Percentiles rank a stretch among this genome's conserved stretches.
These are phyloP conservation scores for Pezicula radicicola DNA, from an alignment of 2,329 filamentous ascomycete genomes.

Conservation along the genomic window DNA sequence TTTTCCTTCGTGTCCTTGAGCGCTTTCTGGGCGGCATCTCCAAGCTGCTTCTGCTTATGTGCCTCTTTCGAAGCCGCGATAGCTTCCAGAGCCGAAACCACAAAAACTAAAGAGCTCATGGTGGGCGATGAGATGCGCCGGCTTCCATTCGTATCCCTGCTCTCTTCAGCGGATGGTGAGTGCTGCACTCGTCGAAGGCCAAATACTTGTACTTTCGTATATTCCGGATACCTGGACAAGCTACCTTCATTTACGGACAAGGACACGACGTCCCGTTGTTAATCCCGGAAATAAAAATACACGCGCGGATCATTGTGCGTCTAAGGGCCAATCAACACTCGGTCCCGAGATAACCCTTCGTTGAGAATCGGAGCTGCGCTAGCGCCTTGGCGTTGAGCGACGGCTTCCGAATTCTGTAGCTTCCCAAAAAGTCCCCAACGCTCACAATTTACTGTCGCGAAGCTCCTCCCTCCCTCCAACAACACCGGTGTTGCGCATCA, in stretches of 20 bases:
- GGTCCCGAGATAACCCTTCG: too few relatives aligned
- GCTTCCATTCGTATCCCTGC: conserved; percentile 21
- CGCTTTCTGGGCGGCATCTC: conserved; percentile 77
- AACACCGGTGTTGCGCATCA: conserved; percentile 17
- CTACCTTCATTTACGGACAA: too few relatives aligned
- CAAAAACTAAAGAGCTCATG: conserved; percentile 93
- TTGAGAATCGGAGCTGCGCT: too few relatives aligned
- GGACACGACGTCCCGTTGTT: too few relatives aligned
- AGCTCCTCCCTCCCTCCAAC: conserved; percentile 7
- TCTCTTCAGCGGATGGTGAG: conserved; percentile 23
- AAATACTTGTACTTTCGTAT: background rate
- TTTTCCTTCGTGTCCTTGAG: conserved; percentile 82
- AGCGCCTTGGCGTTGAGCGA: too few relatives aligned
- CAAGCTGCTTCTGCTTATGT: conserved; percentile 78
- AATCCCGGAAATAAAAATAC: too few relatives aligned
- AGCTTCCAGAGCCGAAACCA: conserved; percentile 87
- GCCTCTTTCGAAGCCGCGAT: conserved; percentile 92
- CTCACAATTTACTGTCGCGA: conserved; percentile 10
- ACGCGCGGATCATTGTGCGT: too few relatives aligned
- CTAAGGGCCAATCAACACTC: too few relatives aligned
- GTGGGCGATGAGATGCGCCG: conserved; percentile 39
- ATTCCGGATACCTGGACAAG: too few relatives aligned
- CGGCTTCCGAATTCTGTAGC: conserved; percentile 2
- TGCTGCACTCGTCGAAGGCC: conserved; percentile 35
- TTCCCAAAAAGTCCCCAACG: conserved; percentile 17